Base-by-base conservation (phyloP, 257 asterid species). In the Lithospermum erythrorhizon region DNA sequence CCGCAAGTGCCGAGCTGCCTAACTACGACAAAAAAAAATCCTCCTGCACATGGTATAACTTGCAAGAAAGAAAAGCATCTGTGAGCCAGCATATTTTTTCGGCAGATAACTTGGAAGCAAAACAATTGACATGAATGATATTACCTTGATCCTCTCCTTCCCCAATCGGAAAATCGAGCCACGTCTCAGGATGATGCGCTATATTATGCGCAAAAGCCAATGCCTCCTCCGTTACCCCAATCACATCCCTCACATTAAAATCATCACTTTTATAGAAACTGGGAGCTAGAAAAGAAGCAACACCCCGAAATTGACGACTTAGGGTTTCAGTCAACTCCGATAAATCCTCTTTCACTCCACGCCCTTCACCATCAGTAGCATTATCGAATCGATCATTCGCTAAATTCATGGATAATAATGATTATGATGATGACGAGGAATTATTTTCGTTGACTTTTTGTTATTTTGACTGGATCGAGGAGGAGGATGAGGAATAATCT, bases 171-270 rank as follows among this genome's bases (percentile, higher is more conserved):
- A 89, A 93, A 83, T 93, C 96, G 83, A 93, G 72, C 99, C 97
- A 93, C 32, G 99, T 93, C 82, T 93, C 99, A 0, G 99, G 97
- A 76, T 93, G 99, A 83, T 84, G 99, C 23, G 96, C 99, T 51
- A 90, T 89, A 67, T 93, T 84, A 74, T 65, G 84, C 13, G 96
- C 95, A 25, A 93, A 93, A 37, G 88, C 82, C 87, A 89, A 65
- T 2, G 73, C 89, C 75, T 93, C 99, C 67, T 83, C 97, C 2
- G 95, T 93, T 59, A 93, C 76, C 66, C 99, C 99, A 52, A 82
- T 78, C 6, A 87, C 98, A 23, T 72, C 82, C 49, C 71, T 77
- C 59, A 23, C 70, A 61, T 60, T 7, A 27, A 27, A 27, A 27
- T 27, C 73, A 58, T 70, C 74, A 51, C 57, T 67, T 63, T 41